A percentile compares a stretch with the other conserved stretches of the same genome.
These are phyloP conservation scores for Plasmodium vinckei DNA, from an alignment of 169 alveolate genomes.

Conservation along the genomic window DNA sequence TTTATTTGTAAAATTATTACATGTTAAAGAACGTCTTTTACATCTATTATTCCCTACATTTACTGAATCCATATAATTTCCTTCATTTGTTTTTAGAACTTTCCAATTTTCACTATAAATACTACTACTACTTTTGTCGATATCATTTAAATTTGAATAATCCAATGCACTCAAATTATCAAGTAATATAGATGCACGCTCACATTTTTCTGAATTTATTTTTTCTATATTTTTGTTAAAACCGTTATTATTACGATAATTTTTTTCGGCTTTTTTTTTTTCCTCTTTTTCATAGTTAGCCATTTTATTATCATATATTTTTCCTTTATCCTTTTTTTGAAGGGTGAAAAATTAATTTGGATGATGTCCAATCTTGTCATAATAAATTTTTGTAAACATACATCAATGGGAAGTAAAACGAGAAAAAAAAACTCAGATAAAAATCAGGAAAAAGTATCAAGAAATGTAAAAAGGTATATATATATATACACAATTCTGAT, in stretches of 20 bases:
- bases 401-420: no score
- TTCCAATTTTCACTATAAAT: no score
- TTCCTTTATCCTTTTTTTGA: no score
- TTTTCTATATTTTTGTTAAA: conserved; percentile 23
- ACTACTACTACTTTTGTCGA: background rate
- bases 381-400: no score
- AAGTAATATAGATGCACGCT: conserved; percentile 58
- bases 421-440: no score
- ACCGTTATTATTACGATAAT: background rate
- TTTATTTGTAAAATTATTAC: background rate
- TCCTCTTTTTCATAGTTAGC: background rate
- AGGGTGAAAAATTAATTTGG: no score
- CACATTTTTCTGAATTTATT: conserved; percentile 37
- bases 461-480: no score
- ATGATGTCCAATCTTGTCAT: no score
- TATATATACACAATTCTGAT: no score
- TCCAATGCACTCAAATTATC: conserved; percentile 45
- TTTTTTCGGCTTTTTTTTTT: background rate
- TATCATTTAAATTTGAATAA: conserved; percentile 4
- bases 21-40: background rate
- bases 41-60: background rate
- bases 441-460: no score
- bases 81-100: background rate
- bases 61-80: background rate
- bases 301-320: conserved; percentile 9